Conservation (phyloP, 306 rosid species). For the Fragaria nilgerrensis region DNA sequence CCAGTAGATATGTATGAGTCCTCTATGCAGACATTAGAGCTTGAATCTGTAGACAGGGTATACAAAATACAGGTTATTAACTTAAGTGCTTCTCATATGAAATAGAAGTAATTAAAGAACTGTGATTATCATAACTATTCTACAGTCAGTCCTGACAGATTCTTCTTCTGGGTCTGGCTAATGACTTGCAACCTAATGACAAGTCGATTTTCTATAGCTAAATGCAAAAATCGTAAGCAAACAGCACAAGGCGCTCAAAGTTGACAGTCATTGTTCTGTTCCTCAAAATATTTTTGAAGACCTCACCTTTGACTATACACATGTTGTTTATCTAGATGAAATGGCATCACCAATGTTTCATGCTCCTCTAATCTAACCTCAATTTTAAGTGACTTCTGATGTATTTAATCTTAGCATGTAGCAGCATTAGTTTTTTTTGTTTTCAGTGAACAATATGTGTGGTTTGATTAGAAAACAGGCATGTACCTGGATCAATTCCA, state of each 20-base stretch:
- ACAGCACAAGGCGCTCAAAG: not conserved
- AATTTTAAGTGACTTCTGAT: not conserved
- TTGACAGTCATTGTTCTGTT: not conserved
- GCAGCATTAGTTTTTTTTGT: not conserved
- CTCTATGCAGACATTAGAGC: conserved; percentile 86
- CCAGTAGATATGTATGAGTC: conserved; percentile 82
- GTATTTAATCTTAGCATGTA: not conserved
- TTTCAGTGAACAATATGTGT: not conserved
- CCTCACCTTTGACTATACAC: not conserved
- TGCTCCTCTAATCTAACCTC: not conserved
- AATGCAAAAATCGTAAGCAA: not conserved
- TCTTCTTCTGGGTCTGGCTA: not conserved
- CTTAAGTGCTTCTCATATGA: not conserved
- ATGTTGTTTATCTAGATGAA: not conserved
- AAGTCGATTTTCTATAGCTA: not conserved
- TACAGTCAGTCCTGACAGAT: not conserved
- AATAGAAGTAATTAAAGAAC: not conserved
- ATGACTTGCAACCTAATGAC: not conserved
- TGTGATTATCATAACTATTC: not conserved
- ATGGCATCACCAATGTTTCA: not conserved
- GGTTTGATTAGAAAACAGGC: not conserved
- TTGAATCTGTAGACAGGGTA: conserved; percentile 58
- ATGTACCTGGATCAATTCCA: conserved; percentile 91
- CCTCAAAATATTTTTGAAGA: not conserved
- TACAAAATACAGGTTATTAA: not conserved